phyloP scores from a whole-genome alignment of 225 moss, liverwort and hornwort species.

The Ulota crispa region DNA sequence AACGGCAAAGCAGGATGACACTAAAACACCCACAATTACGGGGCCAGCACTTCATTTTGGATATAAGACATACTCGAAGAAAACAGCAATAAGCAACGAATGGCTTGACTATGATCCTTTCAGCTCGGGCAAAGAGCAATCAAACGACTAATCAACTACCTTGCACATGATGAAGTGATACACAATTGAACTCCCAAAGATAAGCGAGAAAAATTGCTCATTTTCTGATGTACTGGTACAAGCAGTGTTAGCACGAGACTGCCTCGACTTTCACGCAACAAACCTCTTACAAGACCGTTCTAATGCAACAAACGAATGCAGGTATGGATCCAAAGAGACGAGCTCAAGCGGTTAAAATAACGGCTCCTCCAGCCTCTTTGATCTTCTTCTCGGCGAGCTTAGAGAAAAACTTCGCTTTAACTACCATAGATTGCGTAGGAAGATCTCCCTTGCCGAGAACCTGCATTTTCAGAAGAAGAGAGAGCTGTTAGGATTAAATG shows the following conservation, averaged over 20 bases:
- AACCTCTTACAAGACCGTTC: neutral
- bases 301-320: neutral
- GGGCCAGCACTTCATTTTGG: neutral
- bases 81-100: neutral
- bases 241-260: neutral
- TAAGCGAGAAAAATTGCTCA: neutral
- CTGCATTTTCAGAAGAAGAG: neutral
- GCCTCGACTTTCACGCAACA: neutral
- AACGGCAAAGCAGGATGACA: neutral
- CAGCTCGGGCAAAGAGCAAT: neutral
- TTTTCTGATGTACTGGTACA: slow-evolving; percentile 5
- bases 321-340: neutral
- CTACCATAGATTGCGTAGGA: slow-evolving; percentile 28
- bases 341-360: slow-evolving; percentile 23
- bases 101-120: neutral
- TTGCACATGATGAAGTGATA: neutral
- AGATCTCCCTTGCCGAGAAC: slow-evolving; percentile 27
- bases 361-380: slow-evolving; percentile 31
- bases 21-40: neutral
- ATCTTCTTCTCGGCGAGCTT: slow-evolving; percentile 32
- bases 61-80: neutral
- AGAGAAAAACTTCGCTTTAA: slow-evolving; percentile 29
- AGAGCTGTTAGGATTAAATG: neutral
- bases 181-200: neutral
- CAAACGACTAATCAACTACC: neutral